A percentile compares a stretch with the other conserved stretches of the same genome.
Evolutionary conservation across 2,329 filamentous ascomycete genomes (phyloP).

Genomic region (Dactylonectria estremocensis): DNA sequence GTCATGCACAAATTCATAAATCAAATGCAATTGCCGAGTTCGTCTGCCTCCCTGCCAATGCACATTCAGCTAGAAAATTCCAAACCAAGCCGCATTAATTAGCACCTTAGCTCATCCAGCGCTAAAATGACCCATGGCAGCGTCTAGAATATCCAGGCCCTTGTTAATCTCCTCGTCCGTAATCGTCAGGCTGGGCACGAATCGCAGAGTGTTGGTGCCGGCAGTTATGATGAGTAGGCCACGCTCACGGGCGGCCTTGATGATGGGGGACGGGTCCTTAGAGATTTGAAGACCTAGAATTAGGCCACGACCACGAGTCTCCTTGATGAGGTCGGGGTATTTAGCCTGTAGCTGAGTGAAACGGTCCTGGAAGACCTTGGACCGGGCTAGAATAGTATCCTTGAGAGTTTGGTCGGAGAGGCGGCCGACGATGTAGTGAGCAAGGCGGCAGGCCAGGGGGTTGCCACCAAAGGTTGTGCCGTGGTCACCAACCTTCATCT

Average conservation of each 20-base stretch:
- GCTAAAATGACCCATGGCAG: constrained; percentile 74
- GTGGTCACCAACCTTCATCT: constrained; percentile 79
- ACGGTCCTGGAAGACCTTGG: constrained; percentile 62
- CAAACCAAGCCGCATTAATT: too few species aligned
- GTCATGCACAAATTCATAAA: too few species aligned
- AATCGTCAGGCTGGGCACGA: constrained; percentile 90
- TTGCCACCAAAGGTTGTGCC: constrained; percentile 96
- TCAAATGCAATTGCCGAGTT: too few species aligned
- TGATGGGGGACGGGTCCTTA: constrained; percentile 79
- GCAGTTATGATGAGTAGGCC: constrained; percentile 93
- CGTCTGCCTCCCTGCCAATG: too few species aligned
- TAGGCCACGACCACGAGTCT: constrained; percentile 86
- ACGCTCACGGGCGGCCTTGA: constrained; percentile 89
- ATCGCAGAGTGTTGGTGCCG: constrained; percentile 91
- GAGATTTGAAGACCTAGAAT: constrained; percentile 90
- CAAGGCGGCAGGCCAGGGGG: constrained; percentile 86
- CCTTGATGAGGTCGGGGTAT: constrained; percentile 80
- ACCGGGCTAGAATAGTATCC: constrained; percentile 77
- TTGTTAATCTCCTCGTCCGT: constrained; percentile 84
- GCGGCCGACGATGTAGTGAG: constrained; percentile 86
- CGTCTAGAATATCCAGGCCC: constrained; percentile 82
- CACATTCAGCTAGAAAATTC: too few species aligned
- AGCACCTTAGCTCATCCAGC: too few species aligned
- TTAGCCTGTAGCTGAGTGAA: constrained; percentile 64
- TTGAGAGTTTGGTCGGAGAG: constrained; percentile 82